Base-by-base conservation (phyloP, 345 rosid genomes). In the Noccaea caerulescens region DNA sequence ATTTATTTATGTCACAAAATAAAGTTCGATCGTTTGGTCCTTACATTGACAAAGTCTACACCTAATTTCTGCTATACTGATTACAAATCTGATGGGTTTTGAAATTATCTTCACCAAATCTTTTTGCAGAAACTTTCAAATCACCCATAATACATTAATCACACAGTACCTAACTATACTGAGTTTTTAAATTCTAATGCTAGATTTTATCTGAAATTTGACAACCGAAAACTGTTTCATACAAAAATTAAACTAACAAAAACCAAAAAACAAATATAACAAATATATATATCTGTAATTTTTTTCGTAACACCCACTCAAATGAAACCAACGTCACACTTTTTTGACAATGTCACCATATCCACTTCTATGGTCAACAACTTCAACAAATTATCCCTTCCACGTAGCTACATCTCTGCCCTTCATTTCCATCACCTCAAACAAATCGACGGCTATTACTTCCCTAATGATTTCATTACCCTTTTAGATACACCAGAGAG, bases 321-420 rank as follows among this genome's bases (percentile, higher is more conserved):
- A 61, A 61, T 75, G 69, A 68, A 68, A 68, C 45, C 65, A 68
- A 75, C 64, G 74, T 75, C 74, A 68, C 38, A 75, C 74, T 54
- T 69, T 37, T 68, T 69, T 76, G 75, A 76, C 71, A 69, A 76
- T 76, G 75, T 76, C 70, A 76, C 75, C 79, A 33, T 62, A 76
- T 69, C 79, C 79, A 76, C 79, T 76, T 69, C 61, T 10, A 69
- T 55, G 79, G 70, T 76, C 75, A 76, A 69, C 79, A 63, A 76
- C 75, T 75, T 75, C 78, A 59, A 32, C 78, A 67, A 59, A 59
- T 56, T 59, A 39, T 44, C 27, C 34, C 18, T 51, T n/a, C 47
- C 69, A 60, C 64, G 49, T 59, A 16, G 4, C 7, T 25, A 4
- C 37, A 69, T 69, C 75, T 39, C 41, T 46, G 0, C 70, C 53